Conservation (phyloP, 2,329 filamentous ascomycete genomes). For the Huntiella abstrusa region DNA sequence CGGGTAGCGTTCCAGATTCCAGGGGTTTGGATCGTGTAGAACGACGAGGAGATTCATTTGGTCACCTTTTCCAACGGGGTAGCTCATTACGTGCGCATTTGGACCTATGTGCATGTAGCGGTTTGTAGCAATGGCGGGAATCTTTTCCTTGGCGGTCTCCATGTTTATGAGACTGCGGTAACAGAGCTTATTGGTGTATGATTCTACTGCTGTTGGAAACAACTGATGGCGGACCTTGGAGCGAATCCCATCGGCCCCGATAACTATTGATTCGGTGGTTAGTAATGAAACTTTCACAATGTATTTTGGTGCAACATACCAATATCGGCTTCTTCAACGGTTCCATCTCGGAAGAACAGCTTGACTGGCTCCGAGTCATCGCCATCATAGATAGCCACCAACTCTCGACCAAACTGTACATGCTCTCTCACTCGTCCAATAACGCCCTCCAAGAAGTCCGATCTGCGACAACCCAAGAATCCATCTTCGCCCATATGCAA, state of each 20-base stretch:
- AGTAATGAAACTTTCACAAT: not conserved
- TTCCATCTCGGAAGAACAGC: constrained; percentile 1
- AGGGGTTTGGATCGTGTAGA: constrained; percentile 21
- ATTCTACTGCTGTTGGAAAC: constrained; percentile 25
- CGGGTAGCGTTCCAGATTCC: constrained; percentile 16
- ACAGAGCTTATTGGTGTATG: constrained; percentile 39
- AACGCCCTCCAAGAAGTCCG: constrained; percentile 20
- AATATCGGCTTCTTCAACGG: not conserved
- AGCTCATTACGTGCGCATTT: constrained; percentile 38
- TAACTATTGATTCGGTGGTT: constrained; percentile 18
- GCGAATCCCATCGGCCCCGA: constrained; percentile 48
- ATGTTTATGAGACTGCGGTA: constrained; percentile 46
- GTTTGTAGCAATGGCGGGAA: constrained; percentile 30
- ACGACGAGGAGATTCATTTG: constrained; percentile 39
- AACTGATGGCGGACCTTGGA: constrained; percentile 33
- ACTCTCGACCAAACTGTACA: constrained; percentile 1
- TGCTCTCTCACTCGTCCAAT: not conserved
- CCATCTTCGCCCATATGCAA: constrained; percentile 22
- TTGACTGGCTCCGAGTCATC: not conserved
- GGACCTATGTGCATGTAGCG: constrained; percentile 38
- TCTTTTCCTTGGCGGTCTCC: constrained; percentile 25
- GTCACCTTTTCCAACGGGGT: constrained; percentile 37
- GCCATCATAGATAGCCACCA: not conserved
- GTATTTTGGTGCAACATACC: not conserved
- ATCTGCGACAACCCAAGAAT: constrained; percentile 24